Percentiles rank a stretch among this genome's conserved stretches.
phyloP scores from a whole-genome alignment of 192 early-diverging fungal species.

The Entomortierella parvispora region DNA sequence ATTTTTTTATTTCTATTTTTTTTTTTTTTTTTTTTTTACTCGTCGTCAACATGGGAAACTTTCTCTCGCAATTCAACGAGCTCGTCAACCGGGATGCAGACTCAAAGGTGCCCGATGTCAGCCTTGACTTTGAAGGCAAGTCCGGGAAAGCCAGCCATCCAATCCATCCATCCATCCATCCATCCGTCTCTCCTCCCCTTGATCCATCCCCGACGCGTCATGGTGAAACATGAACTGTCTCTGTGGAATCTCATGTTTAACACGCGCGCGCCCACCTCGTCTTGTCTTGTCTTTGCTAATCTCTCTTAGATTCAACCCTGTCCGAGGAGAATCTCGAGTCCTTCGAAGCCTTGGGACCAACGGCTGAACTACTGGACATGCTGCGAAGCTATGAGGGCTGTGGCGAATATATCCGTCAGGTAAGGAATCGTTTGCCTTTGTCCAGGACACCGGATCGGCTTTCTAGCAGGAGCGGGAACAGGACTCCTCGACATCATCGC shows the following conservation, averaged over 20 bases:
- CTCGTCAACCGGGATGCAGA: constrained; percentile 50
- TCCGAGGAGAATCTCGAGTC: constrained; percentile 72
- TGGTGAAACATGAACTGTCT: no score
- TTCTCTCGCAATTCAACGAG: constrained; percentile 61
- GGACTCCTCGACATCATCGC: no score
- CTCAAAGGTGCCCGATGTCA: constrained; percentile 64
- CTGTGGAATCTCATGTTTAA: no score
- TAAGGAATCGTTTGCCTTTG: constrained; percentile 17
- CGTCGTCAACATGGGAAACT: constrained; percentile 52
- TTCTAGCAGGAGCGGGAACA: neutral
- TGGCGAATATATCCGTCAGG: constrained; percentile 78
- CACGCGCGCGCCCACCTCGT: no score
- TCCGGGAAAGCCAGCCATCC: neutral
- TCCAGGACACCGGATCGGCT: neutral
- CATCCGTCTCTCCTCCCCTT: no score
- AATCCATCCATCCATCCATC: no score
- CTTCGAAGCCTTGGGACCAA: constrained; percentile 63
- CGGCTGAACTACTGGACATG: constrained; percentile 61
- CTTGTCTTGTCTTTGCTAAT: no score
- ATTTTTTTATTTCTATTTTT: neutral
- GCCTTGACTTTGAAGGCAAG: constrained; percentile 72
- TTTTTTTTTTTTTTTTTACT: neutral
- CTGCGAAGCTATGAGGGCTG: constrained; percentile 72
- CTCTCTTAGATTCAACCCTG: constrained; percentile 69
- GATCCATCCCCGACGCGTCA: neutral